Conservation (phyloP, 169 alveolate species). For the Plasmodium blacklocki region DNA sequence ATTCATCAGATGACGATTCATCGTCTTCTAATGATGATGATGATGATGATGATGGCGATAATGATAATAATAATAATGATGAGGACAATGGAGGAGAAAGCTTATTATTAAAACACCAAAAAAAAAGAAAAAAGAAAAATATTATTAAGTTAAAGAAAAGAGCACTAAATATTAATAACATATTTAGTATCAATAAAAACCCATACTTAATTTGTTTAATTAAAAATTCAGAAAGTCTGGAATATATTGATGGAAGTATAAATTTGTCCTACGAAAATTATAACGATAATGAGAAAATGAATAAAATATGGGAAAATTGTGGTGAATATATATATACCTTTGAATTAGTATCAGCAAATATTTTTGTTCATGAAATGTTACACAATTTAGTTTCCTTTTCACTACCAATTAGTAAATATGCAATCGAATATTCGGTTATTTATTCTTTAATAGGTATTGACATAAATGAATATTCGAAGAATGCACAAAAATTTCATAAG, state of each 20-base stretch:
- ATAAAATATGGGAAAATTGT: conserved; percentile 85
- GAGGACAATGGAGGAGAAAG: too few species aligned
- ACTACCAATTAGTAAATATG: conserved; percentile 77
- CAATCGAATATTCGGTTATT: conserved; percentile 81
- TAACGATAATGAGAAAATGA: conserved; percentile 81
- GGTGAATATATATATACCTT: conserved; percentile 86
- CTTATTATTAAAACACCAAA: too few species aligned
- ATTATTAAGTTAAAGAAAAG: not conserved
- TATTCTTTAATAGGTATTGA: conserved; percentile 76
- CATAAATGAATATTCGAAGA: conserved; percentile 56
- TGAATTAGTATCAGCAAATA: conserved; percentile 85
- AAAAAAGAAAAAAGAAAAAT: too few species aligned
- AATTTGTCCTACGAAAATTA: conserved; percentile 81
- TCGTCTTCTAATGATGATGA: not conserved
- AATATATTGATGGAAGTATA: conserved; percentile 85
- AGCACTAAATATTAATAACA: conserved; percentile 9
- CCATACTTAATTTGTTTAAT: conserved; percentile 77
- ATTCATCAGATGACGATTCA: not conserved
- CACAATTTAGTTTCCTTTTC: conserved; percentile 86
- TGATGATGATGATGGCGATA: too few species aligned
- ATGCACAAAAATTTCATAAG: conserved; percentile 35
- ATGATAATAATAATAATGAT: too few species aligned
- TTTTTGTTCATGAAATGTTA: conserved; percentile 87
- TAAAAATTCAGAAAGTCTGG: conserved; percentile 85
- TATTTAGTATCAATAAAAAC: conserved; percentile 55